Evolutionary conservation across 768 basidiomycete species (phyloP), one percentile per base, ranked within the genome.

Genomic region (Russula olivacea): DNA sequence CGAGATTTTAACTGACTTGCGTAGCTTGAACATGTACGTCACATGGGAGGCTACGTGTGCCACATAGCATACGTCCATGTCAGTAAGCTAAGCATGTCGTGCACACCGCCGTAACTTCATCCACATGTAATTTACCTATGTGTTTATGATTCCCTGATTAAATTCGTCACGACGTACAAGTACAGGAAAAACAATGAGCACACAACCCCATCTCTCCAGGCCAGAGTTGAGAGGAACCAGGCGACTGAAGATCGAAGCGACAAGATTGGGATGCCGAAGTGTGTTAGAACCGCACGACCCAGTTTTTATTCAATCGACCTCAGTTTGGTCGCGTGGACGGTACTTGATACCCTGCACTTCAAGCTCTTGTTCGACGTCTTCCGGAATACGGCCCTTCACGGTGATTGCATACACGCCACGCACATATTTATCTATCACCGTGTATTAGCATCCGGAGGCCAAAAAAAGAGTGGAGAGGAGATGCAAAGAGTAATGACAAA

Each of bases 331-430:
- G 67, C 91, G 76, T 2, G 90, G 87, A n/a, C 91, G 82, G 71
- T 94, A 94, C 69, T 85, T 87, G 75, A 94, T 87, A 19, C 86
- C 86, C 51, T 87, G 81, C 53, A 76, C 80, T 59, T 90, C 86
- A 30, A 95, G 80, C 68, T 92, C 91, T 23, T 83, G 83, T 69
- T 93, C 89, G 5, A 93, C 84, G 49, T 93, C 91, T 57, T 92
- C 90, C 0, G 91, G 91, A 61, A 94, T 80, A 17, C 89, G 85
- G 1, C 92, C 92, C 66, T 84, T 87, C 30, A 94, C 91, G 11
- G 93, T 86, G 19, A 89, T 91, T 15, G 96, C 96, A 72, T 99
- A 99, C 78, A 98, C 85, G 0, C 96, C 96, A 4, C 88, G 82
- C 14, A 85, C 87, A 69, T 93, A 91, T 75, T 94, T 94, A 66